These are phyloP conservation scores for Cicer pinnatifidum DNA, from an alignment of 306 rosid genomes.

Conservation along the genomic window DNA sequence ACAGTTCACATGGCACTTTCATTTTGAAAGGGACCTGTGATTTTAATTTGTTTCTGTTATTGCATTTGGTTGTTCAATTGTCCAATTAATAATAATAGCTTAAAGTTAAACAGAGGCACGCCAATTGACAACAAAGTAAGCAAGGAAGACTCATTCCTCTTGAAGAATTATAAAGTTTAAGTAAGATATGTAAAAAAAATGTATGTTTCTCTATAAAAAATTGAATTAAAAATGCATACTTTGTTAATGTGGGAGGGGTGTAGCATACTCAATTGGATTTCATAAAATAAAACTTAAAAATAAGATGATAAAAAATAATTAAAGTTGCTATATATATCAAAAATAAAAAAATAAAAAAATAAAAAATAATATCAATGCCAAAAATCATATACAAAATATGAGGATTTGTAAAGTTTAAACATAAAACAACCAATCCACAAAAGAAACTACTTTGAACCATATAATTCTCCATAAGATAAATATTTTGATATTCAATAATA, in stretches of 20 bases:
- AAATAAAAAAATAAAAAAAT: too few species aligned
- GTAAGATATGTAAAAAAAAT: neutral
- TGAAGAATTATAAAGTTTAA: neutral
- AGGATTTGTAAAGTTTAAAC: too few species aligned
- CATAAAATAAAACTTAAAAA: too few species aligned
- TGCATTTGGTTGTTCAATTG: slow-evolving; percentile 42
- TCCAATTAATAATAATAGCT: neutral
- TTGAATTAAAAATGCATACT: neutral
- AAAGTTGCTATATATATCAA: too few species aligned
- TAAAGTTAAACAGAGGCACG: slow-evolving; percentile 41
- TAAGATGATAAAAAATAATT: too few species aligned
- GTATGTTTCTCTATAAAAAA: neutral
- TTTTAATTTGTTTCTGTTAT: slow-evolving; percentile 42
- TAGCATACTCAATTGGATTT: too few species aligned
- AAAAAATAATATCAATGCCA: too few species aligned
- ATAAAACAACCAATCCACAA: too few species aligned
- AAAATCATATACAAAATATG: too few species aligned
- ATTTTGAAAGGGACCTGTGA: slow-evolving; percentile 32
- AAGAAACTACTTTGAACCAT: too few species aligned
- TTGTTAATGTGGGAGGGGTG: neutral
- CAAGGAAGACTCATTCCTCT: slow-evolving; percentile 21
- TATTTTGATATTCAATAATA: too few species aligned
- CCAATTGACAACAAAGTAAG: slow-evolving; percentile 46
- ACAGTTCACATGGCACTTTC: slow-evolving; percentile 17
- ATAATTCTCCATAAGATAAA: too few species aligned